Percentiles rank a stretch among this genome's conserved stretches.
Evolutionary conservation across 345 rosid genomes (phyloP).

Genomic region (Citrus mangshanensis): DNA sequence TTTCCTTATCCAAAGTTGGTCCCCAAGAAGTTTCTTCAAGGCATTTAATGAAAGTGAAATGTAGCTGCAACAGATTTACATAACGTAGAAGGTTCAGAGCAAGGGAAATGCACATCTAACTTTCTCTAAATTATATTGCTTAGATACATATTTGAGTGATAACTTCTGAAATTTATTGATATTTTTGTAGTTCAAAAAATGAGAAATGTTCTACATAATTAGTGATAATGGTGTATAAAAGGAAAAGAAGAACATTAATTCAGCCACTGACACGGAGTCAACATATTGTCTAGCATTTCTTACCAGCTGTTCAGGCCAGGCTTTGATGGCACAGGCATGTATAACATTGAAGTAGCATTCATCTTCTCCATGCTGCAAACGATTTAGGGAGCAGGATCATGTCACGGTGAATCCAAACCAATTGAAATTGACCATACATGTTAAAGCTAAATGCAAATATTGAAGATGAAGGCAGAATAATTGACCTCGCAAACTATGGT

Average conservation of each 20-base stretch:
- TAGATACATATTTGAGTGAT: not conserved
- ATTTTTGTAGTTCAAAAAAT: not conserved
- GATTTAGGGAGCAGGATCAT: not conserved
- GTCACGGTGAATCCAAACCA: not conserved
- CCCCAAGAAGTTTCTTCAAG: slow-evolving; percentile 3
- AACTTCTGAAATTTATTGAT: not conserved
- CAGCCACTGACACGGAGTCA: not conserved
- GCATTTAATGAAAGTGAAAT: slow-evolving; percentile 50
- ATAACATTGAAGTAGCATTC: slow-evolving; percentile 64
- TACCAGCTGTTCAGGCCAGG: slow-evolving; percentile 48
- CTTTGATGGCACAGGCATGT: slow-evolving; percentile 54
- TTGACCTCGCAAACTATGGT: slow-evolving; percentile 39
- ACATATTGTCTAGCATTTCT: not conserved
- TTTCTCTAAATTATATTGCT: not conserved
- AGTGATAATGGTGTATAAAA: too few species aligned
- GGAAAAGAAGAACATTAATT: too few species aligned
- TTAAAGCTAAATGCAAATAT: not conserved
- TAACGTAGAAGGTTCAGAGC: not conserved
- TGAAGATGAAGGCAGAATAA: not conserved
- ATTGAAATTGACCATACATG: not conserved
- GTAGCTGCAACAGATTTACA: slow-evolving; percentile 22
- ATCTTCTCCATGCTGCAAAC: slow-evolving; percentile 58
- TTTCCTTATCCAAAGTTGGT: not conserved
- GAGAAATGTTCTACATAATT: too few species aligned
- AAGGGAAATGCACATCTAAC: not conserved